A percentile compares a stretch with the other conserved stretches of the same genome.
Evolutionary conservation across 495 filamentous ascomycete species (phyloP).

Genomic region (Penicillium nucicola): DNA sequence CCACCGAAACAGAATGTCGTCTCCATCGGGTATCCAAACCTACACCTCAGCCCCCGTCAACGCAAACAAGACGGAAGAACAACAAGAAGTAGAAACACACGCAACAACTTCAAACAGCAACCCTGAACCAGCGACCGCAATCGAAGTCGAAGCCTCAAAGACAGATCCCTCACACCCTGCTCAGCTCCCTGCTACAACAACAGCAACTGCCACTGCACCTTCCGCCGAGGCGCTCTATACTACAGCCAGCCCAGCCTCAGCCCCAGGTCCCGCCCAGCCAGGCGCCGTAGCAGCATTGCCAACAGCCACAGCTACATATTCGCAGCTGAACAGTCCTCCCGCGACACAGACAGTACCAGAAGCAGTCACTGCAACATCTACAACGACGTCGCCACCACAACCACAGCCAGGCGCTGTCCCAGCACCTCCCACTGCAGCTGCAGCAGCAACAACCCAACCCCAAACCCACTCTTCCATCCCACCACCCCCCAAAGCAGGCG

Average conservation of each 20-base stretch:
- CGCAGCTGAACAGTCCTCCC: conserved; percentile 10
- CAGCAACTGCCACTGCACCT: conserved; percentile 35
- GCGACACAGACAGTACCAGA: conserved; percentile 3
- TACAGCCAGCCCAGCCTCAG: conserved; percentile 39
- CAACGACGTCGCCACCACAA: conserved; percentile 39
- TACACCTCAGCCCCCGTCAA: conserved; percentile 60
- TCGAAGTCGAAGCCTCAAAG: conserved; percentile 19
- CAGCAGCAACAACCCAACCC: conserved; percentile 13
- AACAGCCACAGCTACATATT: conserved; percentile 20
- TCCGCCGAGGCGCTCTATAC: conserved; percentile 44
- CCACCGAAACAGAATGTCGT: conserved; percentile 24
- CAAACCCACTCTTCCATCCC: conserved; percentile 30
- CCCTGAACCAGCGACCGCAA: conserved; percentile 43
- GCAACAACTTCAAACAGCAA: conserved; percentile 23
- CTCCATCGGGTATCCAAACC: conserved; percentile 57
- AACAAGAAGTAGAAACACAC: conserved; percentile 7
- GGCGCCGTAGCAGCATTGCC: conserved; percentile 27
- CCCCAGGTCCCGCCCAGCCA: conserved; percentile 37
- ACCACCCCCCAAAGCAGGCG: conserved; percentile 54
- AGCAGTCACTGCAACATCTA: too few species aligned
- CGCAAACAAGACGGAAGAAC: conserved; percentile 24
- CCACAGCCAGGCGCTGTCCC: conserved; percentile 62
- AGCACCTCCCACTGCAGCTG: conserved; percentile 19
- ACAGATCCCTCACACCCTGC: conserved; percentile 13
- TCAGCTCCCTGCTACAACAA: conserved; percentile 9